Conservation (phyloP, 257 asterid species). For the Catharanthus roseus region DNA sequence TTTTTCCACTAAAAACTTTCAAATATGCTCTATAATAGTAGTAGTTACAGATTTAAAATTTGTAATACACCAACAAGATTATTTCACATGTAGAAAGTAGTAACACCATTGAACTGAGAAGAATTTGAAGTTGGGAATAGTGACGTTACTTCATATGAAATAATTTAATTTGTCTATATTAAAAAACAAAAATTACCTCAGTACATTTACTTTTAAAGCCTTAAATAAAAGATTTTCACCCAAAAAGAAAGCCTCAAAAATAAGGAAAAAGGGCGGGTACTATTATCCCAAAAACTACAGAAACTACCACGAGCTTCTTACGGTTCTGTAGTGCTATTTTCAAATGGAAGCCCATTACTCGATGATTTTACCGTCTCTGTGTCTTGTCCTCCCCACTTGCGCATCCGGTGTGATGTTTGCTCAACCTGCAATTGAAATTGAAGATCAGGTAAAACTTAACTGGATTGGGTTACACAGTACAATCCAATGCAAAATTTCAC, state of each 20-base stretch:
- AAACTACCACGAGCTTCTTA: not conserved
- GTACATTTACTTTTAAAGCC: not conserved
- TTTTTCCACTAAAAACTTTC: too few species aligned
- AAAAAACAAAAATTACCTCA: too few species aligned
- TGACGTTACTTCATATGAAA: too few species aligned
- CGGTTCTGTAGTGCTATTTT: not conserved
- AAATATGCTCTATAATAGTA: too few species aligned
- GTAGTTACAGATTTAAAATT: too few species aligned
- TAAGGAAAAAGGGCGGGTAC: not conserved
- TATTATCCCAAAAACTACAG: not conserved
- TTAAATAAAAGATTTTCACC: not conserved
- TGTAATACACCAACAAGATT: too few species aligned
- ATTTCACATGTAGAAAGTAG: too few species aligned
- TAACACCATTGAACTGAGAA: too few species aligned
- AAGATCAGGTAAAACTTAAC: not conserved
- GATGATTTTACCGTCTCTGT: conserved; percentile 4
- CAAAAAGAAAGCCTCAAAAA: not conserved
- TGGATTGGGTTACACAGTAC: too few species aligned
- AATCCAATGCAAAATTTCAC: too few species aligned
- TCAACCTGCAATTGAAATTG: conserved; percentile 36
- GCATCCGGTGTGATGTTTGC: conserved; percentile 54
- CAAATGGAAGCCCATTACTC: not conserved
- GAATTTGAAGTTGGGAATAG: too few species aligned
- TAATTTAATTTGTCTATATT: too few species aligned
- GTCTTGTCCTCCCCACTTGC: conserved; percentile 65